Base-by-base conservation (phyloP, 306 rosid species). In the Senna tora region DNA sequence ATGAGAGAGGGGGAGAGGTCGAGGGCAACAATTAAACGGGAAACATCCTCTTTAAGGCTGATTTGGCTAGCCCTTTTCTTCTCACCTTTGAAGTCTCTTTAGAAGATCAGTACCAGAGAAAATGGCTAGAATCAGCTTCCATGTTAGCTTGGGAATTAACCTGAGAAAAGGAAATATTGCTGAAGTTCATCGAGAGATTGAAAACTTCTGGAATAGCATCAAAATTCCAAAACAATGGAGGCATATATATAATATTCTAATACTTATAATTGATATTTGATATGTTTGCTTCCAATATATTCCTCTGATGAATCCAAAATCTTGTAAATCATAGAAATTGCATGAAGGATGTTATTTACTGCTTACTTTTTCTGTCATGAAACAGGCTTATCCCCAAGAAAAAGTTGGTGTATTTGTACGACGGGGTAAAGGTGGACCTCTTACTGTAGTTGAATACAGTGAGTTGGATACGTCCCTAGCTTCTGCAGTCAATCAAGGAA, bases 361-460 rank as follows among this genome's bases (percentile, higher is more conserved):
- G 30, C 20, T 68, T 64, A 57, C 41, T 67, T 76, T 65, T 47
- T 49, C 12, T 71, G 57, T 59, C 50, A 28, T 67, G 60, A 82
- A 80, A 72, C 84, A 91, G 97, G 99, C 97, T 50, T 91, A 95
- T 66, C 99, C 99, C 16, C 99, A 95, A 82, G 99, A 95, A 85
- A 91, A 91, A 86, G 99, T 95, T 77, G 97, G 99, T 6, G 97
- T 95, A 65, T 95, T 95, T 80, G 97, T 89, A 56, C 85, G 96
- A 50, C 91, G 96, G 68, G 97, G 97, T 54, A 95, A 95, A 80
- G 99, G 97, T 28, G 97, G 99, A 73, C 97, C 97, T 53, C 87
- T 95, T 33, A 95, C 97, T 4, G 97, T 95, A 54, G 96, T 95
- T 51, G 99, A 95, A 80, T 95, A 95, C 83, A 91, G 96, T 60